These are phyloP conservation scores for Pelagomonas calceolata DNA, from an alignment of 108 stramenopile genomes.

Conservation along the genomic window DNA sequence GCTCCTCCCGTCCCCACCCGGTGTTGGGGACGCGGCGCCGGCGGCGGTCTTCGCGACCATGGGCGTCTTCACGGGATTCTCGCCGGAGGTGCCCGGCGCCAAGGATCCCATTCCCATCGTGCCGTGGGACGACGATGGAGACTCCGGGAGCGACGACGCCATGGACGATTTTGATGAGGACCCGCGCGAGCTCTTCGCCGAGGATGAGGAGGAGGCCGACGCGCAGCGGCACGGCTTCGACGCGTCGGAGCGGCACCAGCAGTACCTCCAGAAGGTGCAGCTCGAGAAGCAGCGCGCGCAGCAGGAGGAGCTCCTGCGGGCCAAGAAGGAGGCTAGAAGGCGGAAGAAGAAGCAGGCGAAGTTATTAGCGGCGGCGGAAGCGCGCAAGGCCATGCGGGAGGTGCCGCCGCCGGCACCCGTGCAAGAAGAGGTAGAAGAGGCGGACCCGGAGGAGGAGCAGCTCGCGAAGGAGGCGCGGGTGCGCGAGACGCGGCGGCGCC, in stretches of 20 bases:
- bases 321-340: neutral
- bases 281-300: neutral
- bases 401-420: neutral
- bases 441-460: neutral
- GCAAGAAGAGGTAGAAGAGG: neutral
- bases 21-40: too few species aligned
- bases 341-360: neutral
- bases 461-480: neutral
- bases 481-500: neutral
- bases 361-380: neutral
- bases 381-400: neutral
- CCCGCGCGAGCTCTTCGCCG: too few species aligned
- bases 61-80: too few species aligned
- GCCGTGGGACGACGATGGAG: too few species aligned
- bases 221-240: neutral
- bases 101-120: too few species aligned
- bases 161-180: too few species aligned
- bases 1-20: too few species aligned
- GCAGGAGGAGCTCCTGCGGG: neutral
- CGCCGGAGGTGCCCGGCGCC: too few species aligned
- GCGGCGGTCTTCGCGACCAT: too few species aligned
- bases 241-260: neutral
- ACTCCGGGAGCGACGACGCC: too few species aligned
- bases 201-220: neutral
- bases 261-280: neutral